These are phyloP conservation scores for Berkeleyomyces rouxiae DNA, from an alignment of 2,329 filamentous ascomycete genomes.

Conservation along the genomic window DNA sequence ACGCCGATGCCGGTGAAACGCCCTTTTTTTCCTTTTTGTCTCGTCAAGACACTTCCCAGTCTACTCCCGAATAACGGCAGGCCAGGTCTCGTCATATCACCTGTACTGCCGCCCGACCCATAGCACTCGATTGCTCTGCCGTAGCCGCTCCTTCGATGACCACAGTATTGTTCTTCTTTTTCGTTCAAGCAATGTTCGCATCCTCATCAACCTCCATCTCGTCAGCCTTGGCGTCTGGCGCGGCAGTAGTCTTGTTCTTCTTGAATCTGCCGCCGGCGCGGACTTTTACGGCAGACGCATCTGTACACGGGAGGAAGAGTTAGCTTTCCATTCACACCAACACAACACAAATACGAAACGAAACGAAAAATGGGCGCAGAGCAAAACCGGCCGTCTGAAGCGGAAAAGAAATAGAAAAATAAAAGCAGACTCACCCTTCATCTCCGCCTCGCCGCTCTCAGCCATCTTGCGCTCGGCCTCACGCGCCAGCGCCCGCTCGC, in stretches of 20 bases:
- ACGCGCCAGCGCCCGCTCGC: constrained; percentile 36
- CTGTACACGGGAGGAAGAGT: not conserved
- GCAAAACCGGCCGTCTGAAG: not conserved
- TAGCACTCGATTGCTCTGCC: not conserved
- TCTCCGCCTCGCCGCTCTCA: constrained; percentile 31
- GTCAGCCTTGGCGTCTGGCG: not conserved
- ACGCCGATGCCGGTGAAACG: not conserved
- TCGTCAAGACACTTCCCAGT: not conserved
- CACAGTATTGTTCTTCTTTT: not conserved
- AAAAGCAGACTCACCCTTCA: constrained; percentile 25
- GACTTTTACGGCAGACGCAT: not conserved
- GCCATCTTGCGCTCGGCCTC: constrained; percentile 36
- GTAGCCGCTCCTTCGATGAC: not conserved
- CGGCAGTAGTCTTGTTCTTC: not conserved
- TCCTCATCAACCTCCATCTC: constrained; percentile 1
- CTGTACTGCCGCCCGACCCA: not conserved
- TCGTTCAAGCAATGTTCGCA: not conserved
- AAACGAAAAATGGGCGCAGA: not conserved
- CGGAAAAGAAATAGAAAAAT: not conserved
- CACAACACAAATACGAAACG: not conserved
- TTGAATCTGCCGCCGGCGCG: not conserved
- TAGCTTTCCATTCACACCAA: not conserved
- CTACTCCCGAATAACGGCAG: not conserved
- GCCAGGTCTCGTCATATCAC: not conserved
- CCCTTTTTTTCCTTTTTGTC: not conserved